phyloP scores from a whole-genome alignment of 2,329 filamentous ascomycete genomes.

The Trichoderma harzianum region DNA sequence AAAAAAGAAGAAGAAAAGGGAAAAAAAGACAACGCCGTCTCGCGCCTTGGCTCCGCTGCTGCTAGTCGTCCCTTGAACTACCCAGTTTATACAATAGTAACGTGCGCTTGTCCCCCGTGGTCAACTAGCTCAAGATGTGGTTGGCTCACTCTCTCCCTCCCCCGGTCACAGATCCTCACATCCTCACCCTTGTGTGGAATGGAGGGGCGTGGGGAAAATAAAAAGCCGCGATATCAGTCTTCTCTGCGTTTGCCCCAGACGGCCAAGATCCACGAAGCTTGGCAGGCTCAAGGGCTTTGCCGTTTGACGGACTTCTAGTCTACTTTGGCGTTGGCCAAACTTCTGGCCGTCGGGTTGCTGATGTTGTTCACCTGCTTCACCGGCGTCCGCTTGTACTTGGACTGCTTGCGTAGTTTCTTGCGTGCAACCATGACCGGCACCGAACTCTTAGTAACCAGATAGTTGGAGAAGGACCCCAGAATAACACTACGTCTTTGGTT shows the following conservation, averaged over 20 bases:
- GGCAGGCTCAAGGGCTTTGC: not conserved
- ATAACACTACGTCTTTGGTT: slow-evolving; percentile 65
- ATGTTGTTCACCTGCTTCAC: slow-evolving; percentile 80
- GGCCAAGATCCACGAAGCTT: not conserved
- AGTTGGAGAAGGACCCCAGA: slow-evolving; percentile 94
- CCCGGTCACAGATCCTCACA: not conserved
- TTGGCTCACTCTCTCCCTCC: not conserved
- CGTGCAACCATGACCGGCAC: slow-evolving; percentile 97
- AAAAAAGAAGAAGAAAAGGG: not conserved
- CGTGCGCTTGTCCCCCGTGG: slow-evolving; percentile 6
- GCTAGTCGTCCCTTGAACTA: not conserved
- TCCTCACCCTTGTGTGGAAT: not conserved
- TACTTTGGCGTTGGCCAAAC: slow-evolving; percentile 69
- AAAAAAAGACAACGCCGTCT: not conserved
- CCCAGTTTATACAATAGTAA: slow-evolving; percentile 3
- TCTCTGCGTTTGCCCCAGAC: not conserved
- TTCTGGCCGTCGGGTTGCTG: slow-evolving; percentile 62
- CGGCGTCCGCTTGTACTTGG: slow-evolving; percentile 67
- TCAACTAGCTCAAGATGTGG: not conserved
- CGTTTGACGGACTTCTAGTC: slow-evolving; percentile 47
- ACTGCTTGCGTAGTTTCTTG: slow-evolving; percentile 83
- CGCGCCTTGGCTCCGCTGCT: not conserved
- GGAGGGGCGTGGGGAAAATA: not conserved
- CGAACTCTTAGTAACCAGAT: slow-evolving; percentile 92
- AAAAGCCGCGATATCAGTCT: not conserved